Evolutionary conservation across 257 asterid species (phyloP), one percentile per base, ranked within the genome.

Genomic region (Lantana camara): DNA sequence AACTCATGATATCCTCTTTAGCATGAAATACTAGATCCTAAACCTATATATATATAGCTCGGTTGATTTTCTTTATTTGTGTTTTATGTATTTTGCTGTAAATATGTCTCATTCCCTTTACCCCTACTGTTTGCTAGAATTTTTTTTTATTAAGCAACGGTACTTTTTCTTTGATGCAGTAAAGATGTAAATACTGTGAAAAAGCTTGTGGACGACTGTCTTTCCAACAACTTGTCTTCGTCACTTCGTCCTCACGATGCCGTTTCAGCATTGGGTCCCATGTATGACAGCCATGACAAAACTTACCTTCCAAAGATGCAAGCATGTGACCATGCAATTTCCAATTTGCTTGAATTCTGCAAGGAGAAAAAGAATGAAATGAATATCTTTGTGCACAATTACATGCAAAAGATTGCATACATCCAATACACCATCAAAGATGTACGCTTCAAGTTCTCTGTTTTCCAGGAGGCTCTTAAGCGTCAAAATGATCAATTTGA

Each of bases 231-330:
- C 75, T 73, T 86, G 64, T 77, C 96, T 29, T 82, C 97, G 68
- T 86, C 97, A 44, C 82, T 94, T 64, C 96, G 97, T 54, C 99
- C 99, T 51, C 99, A 90, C 68, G 99, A 94, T 78, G 97, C 99
- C 46, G 97, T 90, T 77, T 94, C 96, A 1, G 99, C 97, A 11
- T 72, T 90, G 87, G 99, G 99, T 54, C 96, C 95, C n/a, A 90
- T 90, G 89, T 94, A 94, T 58, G 95, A 86, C 35, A 80, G 85
- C 77, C 99, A 94, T 42, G 96, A 84, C 30, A 84, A 82, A 68
- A 86, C 66, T 75, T 82, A 80, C 72, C 89, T 94, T 56, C 96
- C 95, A 21, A 90, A 79, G 82, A 90, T 90, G 90, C 92, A 81
- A 67, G 81, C 82, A 40, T 84, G 96, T 55, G 97, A 90, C 23